Percentiles rank a stretch among this genome's conserved stretches.
These are phyloP conservation scores for Calonectria honghensis DNA, from an alignment of 2,329 filamentous ascomycete genomes.

Conservation along the genomic window DNA sequence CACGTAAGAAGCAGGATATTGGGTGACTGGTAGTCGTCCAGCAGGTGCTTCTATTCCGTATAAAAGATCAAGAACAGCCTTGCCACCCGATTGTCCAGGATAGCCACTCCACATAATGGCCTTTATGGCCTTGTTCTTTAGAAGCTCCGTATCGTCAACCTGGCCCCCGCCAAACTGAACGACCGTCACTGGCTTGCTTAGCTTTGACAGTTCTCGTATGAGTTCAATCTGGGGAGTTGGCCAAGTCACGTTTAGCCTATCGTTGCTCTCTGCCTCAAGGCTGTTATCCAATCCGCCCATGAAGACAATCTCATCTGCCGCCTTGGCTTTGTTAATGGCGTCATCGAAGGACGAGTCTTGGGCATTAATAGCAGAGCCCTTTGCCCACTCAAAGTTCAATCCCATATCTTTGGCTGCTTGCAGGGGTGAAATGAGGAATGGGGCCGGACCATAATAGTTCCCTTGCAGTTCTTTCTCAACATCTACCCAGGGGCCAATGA, in stretches of 20 bases:
- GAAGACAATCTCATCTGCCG: slow-evolving; percentile 1
- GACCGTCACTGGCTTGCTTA: not conserved
- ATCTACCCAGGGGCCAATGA: slow-evolving; percentile 10
- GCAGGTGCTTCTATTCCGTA: slow-evolving; percentile 6
- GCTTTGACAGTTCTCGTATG: not conserved
- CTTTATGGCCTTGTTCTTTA: slow-evolving; percentile 2
- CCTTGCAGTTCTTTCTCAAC: not conserved
- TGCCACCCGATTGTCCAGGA: not conserved
- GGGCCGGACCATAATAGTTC: slow-evolving; percentile 4
- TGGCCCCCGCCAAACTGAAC: slow-evolving; percentile 11
- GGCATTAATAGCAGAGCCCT: slow-evolving; percentile 1
- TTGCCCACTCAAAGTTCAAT: slow-evolving; percentile 3
- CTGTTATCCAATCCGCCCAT: slow-evolving; percentile 16
- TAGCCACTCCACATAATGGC: slow-evolving; percentile 2
- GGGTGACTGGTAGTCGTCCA: not conserved
- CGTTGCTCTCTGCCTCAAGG: not conserved
- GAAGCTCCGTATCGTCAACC: slow-evolving; percentile 3
- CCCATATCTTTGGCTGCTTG: not conserved
- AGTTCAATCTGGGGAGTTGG: slow-evolving; percentile 6
- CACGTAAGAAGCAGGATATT: slow-evolving; percentile 1
- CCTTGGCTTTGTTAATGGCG: not conserved
- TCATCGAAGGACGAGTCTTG: not conserved
- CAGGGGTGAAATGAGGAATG: slow-evolving; percentile 3
- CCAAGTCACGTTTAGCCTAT: not conserved
- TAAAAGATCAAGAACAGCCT: not conserved